These are phyloP conservation scores for Metschnikowia cubensis DNA, from an alignment of 805 yeast species.

Conservation along the genomic window DNA sequence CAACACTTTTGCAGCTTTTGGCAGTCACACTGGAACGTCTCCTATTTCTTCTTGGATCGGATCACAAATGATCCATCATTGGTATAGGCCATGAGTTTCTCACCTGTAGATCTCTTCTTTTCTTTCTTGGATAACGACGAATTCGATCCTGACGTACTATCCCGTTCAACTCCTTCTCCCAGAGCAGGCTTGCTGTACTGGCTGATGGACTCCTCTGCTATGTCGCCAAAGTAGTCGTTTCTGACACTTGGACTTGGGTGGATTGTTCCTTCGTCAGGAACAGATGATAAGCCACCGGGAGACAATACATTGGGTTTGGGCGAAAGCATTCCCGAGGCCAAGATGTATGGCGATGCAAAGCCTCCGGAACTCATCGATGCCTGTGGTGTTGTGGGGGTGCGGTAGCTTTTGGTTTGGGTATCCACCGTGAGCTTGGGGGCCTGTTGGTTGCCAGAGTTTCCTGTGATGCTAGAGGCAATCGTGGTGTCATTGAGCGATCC, in stretches of 20 bases:
- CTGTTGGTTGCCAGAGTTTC: conserved; percentile 6
- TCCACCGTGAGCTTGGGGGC: conserved; percentile 32
- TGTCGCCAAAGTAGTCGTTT: conserved; percentile 13
- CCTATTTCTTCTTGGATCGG: conserved; percentile 26
- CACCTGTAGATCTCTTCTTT: conserved; percentile 13
- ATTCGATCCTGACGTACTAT: conserved; percentile 4
- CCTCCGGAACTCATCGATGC: conserved; percentile 34
- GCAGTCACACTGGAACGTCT: too few species aligned
- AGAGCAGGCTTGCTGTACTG: neutral
- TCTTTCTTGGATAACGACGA: conserved; percentile 3
- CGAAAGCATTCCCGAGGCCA: conserved; percentile 59
- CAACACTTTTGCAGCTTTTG: too few species aligned
- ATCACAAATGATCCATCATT: conserved; percentile 39
- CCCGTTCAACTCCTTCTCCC: conserved; percentile 1
- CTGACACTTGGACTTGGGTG: conserved; percentile 6
- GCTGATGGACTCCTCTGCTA: conserved; percentile 1
- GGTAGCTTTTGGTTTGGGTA: conserved; percentile 21
- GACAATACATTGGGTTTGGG: conserved; percentile 33
- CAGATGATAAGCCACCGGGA: conserved; percentile 3
- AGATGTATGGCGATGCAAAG: conserved; percentile 62
- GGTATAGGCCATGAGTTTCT: conserved; percentile 39
- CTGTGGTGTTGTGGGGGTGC: conserved; percentile 40
- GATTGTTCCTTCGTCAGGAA: conserved; percentile 7
- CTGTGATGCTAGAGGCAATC: conserved; percentile 22
- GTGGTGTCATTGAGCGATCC: conserved; percentile 33